Base-by-base conservation (phyloP, 2,329 filamentous ascomycete genomes). In the Colletotrichum somersetense region DNA sequence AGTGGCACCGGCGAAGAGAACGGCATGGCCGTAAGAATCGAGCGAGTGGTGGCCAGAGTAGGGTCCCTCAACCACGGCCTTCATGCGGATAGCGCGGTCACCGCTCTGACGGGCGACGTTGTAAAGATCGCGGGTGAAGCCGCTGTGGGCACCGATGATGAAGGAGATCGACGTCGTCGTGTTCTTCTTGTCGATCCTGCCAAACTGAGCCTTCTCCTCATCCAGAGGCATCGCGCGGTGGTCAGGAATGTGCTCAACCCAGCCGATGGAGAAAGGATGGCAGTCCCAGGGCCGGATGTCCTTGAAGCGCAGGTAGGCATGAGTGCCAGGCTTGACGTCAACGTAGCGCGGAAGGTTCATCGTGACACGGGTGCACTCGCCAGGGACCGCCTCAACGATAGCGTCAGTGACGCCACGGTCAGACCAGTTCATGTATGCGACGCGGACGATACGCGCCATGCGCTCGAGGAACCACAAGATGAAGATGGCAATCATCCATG, bases 1-100 rank as follows among this genome's bases (percentile, higher is more conserved):
- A 6, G 96, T 95, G 69, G 96, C 94, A 68, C 95, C 95, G 16
- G 96, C 95, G 79, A 98, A 95, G 68, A 99, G 91, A 74, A 99
- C 89, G 56, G 92, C 91, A 55, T 97, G 96, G 50, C 96, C 96
- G 81, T 98, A 98, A 10, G 95, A 98, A 81, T 95, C 91, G 75
- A 98, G 91, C 73, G 91, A 91, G 82, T 97, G 92, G 79, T 94
- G 92, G 53, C 91, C 92, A 5, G 90, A 92, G 79, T 98, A 98
- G 0, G 96, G 96, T 0, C 96, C 96, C 83, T 98, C 96, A 73
- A 97, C 90, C 70, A 93, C 90, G 44, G 94, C 95, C 70, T 87
- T 88, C 67, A 95, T 85, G 14, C 86, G 86, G 72, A 95, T 84
- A 18, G 86, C 86, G 42, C 84, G 85, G 33, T 82, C 81, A n/a